A percentile compares a stretch with the other conserved stretches of the same genome.
phyloP scores from a whole-genome alignment of 1,284 basidiomycete genomes.

The Irpex sp. region DNA sequence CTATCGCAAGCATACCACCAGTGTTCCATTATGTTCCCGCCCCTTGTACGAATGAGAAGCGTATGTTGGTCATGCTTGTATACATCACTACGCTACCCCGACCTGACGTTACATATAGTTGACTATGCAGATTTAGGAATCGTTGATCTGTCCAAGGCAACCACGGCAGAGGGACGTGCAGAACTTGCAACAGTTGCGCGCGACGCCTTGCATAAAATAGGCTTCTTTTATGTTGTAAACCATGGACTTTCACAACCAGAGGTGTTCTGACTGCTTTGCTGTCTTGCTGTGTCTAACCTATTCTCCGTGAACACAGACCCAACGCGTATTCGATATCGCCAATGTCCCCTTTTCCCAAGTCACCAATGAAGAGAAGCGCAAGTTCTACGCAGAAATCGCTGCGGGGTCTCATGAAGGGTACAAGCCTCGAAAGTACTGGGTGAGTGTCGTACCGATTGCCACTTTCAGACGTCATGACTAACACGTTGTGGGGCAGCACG shows the following conservation, averaged over 20 bases:
- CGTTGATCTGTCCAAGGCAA: constrained; percentile 58
- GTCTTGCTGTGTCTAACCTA: background rate
- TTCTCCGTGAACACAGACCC: background rate
- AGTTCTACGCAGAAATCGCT: background rate
- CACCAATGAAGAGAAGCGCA: background rate
- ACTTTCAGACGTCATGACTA: background rate
- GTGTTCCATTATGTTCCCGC: constrained; percentile 34
- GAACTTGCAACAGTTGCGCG: constrained; percentile 39
- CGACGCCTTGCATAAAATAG: constrained; percentile 44
- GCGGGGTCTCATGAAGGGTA: background rate
- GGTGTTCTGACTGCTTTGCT: constrained; percentile 23
- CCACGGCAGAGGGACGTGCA: constrained; percentile 42
- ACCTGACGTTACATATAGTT: constrained; percentile 35
- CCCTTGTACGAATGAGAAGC: constrained; percentile 21
- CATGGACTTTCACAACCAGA: constrained; percentile 49
- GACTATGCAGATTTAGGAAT: constrained; percentile 66
- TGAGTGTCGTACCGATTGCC: background rate
- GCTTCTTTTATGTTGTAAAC: constrained; percentile 38
- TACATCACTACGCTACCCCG: background rate
- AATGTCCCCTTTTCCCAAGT: background rate
- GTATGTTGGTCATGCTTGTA: constrained; percentile 13
- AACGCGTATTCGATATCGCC: background rate
- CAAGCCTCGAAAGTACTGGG: background rate
- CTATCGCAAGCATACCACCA: background rate
- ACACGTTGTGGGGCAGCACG: background rate